Conservation (phyloP, 2,329 filamentous ascomycete genomes). For the Immersiporthe knoxdaviesiana region DNA sequence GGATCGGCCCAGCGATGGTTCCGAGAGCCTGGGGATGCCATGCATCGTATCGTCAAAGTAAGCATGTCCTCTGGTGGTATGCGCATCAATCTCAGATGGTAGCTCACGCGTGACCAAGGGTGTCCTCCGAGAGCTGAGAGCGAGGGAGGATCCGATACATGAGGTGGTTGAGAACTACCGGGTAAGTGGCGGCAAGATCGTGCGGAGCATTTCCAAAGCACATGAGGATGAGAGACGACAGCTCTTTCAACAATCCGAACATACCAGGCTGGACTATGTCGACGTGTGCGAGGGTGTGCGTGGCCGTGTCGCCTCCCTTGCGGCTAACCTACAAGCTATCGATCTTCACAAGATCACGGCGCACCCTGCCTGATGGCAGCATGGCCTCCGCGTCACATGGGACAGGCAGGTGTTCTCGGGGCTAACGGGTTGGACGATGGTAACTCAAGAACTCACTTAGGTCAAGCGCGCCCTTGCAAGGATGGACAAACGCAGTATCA, state of each 20-base stretch:
- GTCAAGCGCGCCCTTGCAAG: background rate
- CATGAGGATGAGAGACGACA: constrained; percentile 14
- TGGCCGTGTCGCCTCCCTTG: background rate
- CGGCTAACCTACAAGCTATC: constrained; percentile 7
- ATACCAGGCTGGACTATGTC: constrained; percentile 7
- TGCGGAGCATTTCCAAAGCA: constrained; percentile 6
- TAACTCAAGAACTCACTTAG: background rate
- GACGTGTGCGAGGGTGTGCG: constrained; percentile 9
- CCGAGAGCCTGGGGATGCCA: constrained; percentile 14
- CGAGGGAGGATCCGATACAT: constrained; percentile 16
- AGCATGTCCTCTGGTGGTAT: background rate
- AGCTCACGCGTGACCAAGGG: constrained; percentile 21
- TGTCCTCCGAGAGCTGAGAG: constrained; percentile 19
- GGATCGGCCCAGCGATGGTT: constrained; percentile 10
- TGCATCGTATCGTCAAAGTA: constrained; percentile 28
- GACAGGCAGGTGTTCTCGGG: background rate
- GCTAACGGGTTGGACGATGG: background rate
- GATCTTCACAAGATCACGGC: background rate
- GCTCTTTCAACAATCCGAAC: constrained; percentile 16
- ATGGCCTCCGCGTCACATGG: background rate
- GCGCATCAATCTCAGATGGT: background rate
- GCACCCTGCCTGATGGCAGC: background rate
- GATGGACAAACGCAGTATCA: background rate
- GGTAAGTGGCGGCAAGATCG: constrained; percentile 12
- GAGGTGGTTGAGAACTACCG: constrained; percentile 22